phyloP scores from a whole-genome alignment of 768 basidiomycete species.

The Tylopilus subfusipes region DNA sequence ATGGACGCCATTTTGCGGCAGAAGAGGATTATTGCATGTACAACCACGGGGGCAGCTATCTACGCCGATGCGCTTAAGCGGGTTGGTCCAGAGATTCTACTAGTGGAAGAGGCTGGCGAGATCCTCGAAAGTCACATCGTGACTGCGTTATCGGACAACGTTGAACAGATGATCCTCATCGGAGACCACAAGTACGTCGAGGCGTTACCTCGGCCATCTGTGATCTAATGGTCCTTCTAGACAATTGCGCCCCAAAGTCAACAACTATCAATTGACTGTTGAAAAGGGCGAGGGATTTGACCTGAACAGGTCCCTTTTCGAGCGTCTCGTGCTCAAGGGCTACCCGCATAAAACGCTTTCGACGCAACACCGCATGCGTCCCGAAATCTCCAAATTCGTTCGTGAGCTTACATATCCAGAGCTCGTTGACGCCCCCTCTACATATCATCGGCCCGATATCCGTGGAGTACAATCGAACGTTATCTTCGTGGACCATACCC shows the following conservation, averaged over 20 bases:
- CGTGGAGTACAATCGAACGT: constrained; percentile 55
- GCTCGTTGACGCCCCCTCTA: constrained; percentile 51
- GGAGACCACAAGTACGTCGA: constrained; percentile 61
- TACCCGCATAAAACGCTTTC: too few relatives aligned
- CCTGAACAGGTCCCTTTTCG: constrained; percentile 62
- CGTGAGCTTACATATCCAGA: constrained; percentile 67
- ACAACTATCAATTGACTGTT: too few relatives aligned
- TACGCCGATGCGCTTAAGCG: constrained; percentile 43
- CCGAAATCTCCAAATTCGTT: constrained; percentile 60
- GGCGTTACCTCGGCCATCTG: neutral
- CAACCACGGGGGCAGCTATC: constrained; percentile 67
- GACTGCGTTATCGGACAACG: constrained; percentile 48
- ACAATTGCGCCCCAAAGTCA: too few relatives aligned
- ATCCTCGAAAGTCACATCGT: constrained; percentile 63
- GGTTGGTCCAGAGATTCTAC: constrained; percentile 45
- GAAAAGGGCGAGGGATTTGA: constrained; percentile 72
- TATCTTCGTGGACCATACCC: constrained; percentile 57
- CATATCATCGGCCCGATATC: constrained; percentile 46
- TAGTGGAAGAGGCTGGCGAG: too few relatives aligned
- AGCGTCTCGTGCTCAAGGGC: too few relatives aligned
- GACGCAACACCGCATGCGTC: too few relatives aligned
- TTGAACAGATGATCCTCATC: too few relatives aligned
- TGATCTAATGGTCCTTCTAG: constrained; percentile 31
- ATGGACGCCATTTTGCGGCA: constrained; percentile 34
- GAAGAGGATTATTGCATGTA: too few relatives aligned